Conservation (phyloP, 2,329 filamentous ascomycete species). For the Tolypocladium endophyticum region DNA sequence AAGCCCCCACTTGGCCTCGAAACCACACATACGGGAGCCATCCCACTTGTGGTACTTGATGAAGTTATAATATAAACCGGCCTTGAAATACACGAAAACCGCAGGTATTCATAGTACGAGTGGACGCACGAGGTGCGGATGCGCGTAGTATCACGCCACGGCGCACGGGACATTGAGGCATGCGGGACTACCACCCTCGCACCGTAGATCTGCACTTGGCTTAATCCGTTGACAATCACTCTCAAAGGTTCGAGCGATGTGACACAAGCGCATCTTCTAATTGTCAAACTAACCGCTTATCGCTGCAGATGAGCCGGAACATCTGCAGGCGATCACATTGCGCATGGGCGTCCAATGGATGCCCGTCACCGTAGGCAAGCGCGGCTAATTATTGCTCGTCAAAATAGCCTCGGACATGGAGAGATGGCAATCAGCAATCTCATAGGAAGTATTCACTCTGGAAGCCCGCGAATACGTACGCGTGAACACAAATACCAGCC, state of each 20-base stretch:
- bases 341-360: background rate
- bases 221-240: background rate
- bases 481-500: background rate
- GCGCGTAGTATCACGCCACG: no score
- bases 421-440: background rate
- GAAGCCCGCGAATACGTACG: background rate
- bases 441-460: background rate
- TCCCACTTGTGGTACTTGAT: background rate
- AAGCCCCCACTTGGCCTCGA: background rate
- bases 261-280: background rate
- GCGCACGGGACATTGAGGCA: no score
- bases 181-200: background rate
- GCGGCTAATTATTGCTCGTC: background rate
- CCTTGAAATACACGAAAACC: background rate
- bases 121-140: no score
- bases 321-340: background rate
- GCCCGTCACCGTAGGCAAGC: background rate
- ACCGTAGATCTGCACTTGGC: background rate
- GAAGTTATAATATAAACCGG: background rate
- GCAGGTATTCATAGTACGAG: background rate
- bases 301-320: background rate
- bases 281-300: background rate
- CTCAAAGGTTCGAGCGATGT: background rate
- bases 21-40: background rate
- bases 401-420: background rate